These are phyloP conservation scores for Prunus davidiana DNA, from an alignment of 306 rosid genomes.

Conservation along the genomic window DNA sequence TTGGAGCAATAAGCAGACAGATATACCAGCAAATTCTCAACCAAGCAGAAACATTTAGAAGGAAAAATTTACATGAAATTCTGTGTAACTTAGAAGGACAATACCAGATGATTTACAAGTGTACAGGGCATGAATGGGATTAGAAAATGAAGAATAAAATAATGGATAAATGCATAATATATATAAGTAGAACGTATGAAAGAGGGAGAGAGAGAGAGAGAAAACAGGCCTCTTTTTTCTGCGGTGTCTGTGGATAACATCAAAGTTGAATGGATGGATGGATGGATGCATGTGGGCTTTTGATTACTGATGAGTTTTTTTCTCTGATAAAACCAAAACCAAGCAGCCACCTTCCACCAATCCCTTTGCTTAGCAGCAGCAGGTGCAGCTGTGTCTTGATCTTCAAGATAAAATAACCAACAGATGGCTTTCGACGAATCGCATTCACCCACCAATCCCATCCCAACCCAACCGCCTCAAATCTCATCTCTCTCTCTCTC, in stretches of 20 bases:
- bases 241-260: slow-evolving; percentile 46
- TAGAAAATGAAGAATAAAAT: slow-evolving; percentile 1
- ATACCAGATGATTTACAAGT: neutral
- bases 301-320: slow-evolving; percentile 2
- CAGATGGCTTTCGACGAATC: slow-evolving; percentile 41
- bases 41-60: neutral
- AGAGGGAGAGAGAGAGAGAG: slow-evolving; percentile 16
- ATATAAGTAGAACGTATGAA: neutral
- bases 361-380: slow-evolving; percentile 33
- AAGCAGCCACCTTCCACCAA: slow-evolving; percentile 54
- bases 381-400: slow-evolving; percentile 17
- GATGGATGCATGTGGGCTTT: slow-evolving; percentile 26
- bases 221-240: slow-evolving; percentile 26
- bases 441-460: slow-evolving; percentile 21
- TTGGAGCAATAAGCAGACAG: neutral
- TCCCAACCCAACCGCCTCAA: slow-evolving; percentile 5
- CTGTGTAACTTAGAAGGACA: neutral
- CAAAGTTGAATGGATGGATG: slow-evolving; percentile 29
- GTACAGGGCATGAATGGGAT: neutral
- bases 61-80: neutral
- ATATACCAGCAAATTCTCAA: neutral
- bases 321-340: slow-evolving; percentile 19
- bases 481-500: neutral
- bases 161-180: slow-evolving; percentile 4
- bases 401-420: slow-evolving; percentile 25